A percentile compares a stretch with the other conserved stretches of the same genome.
phyloP scores from a whole-genome alignment of 352 stramenopile genomes.

The Phytopythium vexans region DNA sequence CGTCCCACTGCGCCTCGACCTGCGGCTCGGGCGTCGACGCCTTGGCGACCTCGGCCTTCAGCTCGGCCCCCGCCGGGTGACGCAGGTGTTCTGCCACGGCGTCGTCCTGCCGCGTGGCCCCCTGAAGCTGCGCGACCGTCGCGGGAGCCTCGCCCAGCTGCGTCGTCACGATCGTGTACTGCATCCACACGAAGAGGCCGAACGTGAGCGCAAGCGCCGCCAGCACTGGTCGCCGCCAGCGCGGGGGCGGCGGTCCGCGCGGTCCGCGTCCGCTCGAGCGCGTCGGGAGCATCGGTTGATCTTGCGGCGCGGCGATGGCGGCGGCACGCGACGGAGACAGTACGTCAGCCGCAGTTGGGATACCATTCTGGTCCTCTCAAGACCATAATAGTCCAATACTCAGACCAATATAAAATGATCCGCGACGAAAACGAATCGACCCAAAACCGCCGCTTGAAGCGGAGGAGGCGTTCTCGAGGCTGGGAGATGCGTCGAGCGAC shows the following conservation, averaged over 20 bases:
- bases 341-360: too few relatives aligned
- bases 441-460: too few relatives aligned
- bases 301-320: too few relatives aligned
- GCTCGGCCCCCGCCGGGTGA: not conserved
- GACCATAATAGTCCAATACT: too few relatives aligned
- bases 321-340: too few relatives aligned
- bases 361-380: too few relatives aligned
- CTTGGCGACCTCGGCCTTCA: not conserved
- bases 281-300: constrained; percentile 4
- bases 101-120: constrained; percentile 12
- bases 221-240: constrained; percentile 13
- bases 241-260: constrained; percentile 1
- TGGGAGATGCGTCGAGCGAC: too few relatives aligned
- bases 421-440: too few relatives aligned
- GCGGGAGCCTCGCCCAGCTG: constrained; percentile 16
- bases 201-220: constrained; percentile 14
- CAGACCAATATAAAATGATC: too few relatives aligned
- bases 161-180: constrained; percentile 48
- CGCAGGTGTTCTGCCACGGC: constrained; percentile 8
- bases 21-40: not conserved
- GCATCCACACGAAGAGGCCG: constrained; percentile 43
- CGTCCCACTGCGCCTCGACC: not conserved
- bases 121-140: constrained; percentile 17
- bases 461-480: too few relatives aligned
- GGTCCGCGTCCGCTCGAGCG: too few relatives aligned